Evolutionary conservation across 805 yeast species (phyloP).

Genomic region (Torulaspora delbrueckii): DNA sequence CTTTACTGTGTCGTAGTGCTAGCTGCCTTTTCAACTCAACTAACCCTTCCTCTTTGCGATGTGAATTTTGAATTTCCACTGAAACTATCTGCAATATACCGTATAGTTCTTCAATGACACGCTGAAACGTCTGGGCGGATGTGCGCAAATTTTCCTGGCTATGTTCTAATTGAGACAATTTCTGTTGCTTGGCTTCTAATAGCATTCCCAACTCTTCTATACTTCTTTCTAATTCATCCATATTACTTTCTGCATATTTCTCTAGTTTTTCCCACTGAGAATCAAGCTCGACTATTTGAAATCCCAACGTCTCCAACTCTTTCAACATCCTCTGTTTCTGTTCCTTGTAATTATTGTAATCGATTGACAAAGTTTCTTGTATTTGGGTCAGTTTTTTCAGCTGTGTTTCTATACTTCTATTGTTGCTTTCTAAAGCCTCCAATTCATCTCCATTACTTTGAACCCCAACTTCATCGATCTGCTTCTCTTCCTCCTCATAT

Average conservation of each 20-base stretch:
- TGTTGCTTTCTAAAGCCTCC: slow-evolving; percentile 45
- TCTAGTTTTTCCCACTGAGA: slow-evolving; percentile 56
- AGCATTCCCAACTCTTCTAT: slow-evolving; percentile 49
- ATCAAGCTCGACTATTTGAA: slow-evolving; percentile 50
- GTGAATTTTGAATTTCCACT: slow-evolving; percentile 41
- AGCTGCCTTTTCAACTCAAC: slow-evolving; percentile 47
- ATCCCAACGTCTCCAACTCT: slow-evolving; percentile 57
- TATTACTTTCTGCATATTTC: slow-evolving; percentile 56
- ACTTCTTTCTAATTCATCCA: slow-evolving; percentile 48
- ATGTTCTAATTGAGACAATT: slow-evolving; percentile 41
- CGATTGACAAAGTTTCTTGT: slow-evolving; percentile 58
- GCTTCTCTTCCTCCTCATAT: slow-evolving; percentile 35
- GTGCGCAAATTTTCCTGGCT: slow-evolving; percentile 47
- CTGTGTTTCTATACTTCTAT: slow-evolving; percentile 55
- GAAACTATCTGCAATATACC: slow-evolving; percentile 40
- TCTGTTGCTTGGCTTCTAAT: slow-evolving; percentile 39
- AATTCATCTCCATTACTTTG: slow-evolving; percentile 30
- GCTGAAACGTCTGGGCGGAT: slow-evolving; percentile 55
- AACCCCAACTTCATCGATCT: slow-evolving; percentile 19
- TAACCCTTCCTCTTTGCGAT: slow-evolving; percentile 38
- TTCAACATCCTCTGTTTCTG: slow-evolving; percentile 56
- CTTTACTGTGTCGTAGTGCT: slow-evolving; percentile 40
- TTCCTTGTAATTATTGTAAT: slow-evolving; percentile 58
- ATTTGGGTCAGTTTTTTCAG: slow-evolving; percentile 53
- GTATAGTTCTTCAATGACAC: slow-evolving; percentile 27